phyloP scores from a whole-genome alignment of 2,329 filamentous ascomycete genomes.

The Trichophyton schoenleinii region DNA sequence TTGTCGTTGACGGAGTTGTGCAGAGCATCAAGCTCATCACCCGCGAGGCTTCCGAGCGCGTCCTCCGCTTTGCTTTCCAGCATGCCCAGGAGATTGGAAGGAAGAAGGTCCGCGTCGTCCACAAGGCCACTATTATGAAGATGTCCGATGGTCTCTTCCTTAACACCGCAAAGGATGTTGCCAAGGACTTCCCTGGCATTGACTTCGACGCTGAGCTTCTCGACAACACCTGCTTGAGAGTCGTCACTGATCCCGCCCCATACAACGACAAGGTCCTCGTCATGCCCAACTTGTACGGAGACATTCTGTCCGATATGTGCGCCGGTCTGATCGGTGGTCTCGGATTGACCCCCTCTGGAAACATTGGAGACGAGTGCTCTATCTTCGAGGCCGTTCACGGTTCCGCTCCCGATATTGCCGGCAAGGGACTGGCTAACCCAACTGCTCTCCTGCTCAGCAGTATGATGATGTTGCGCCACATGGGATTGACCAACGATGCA shows the following conservation, averaged over 20 bases:
- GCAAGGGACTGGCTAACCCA: slow-evolving; percentile 92
- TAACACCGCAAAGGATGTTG: slow-evolving; percentile 66
- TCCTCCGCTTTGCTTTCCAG: slow-evolving; percentile 96
- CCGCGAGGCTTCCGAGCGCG: slow-evolving; percentile 82
- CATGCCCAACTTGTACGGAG: slow-evolving; percentile 95
- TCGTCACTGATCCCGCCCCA: slow-evolving; percentile 86
- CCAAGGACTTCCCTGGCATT: slow-evolving; percentile 90
- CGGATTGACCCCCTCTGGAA: slow-evolving; percentile 90
- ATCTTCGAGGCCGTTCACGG: slow-evolving; percentile 99
- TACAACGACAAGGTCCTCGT: slow-evolving; percentile 99
- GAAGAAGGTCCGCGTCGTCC: slow-evolving; percentile 92
- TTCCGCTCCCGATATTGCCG: slow-evolving; percentile 90
- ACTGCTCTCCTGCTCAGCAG: slow-evolving; percentile 88
- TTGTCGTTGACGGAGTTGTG: slow-evolving; percentile 93
- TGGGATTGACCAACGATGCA: slow-evolving; percentile 78
- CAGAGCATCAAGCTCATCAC: slow-evolving; percentile 99
- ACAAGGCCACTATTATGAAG: slow-evolving; percentile 99
- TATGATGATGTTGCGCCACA: slow-evolving; percentile 99
- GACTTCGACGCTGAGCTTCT: slow-evolving; percentile 97
- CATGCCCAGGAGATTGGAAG: slow-evolving; percentile 86
- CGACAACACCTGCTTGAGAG: slow-evolving; percentile 98
- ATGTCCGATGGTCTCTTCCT: slow-evolving; percentile 99
- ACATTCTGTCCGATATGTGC: slow-evolving; percentile 99
- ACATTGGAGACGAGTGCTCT: slow-evolving; percentile 98
- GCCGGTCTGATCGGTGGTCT: slow-evolving; percentile 96